A percentile compares a stretch with the other conserved stretches of the same genome.
These are phyloP conservation scores for Tulasnella sp. DNA, from an alignment of 768 basidiomycete genomes.

Conservation along the genomic window DNA sequence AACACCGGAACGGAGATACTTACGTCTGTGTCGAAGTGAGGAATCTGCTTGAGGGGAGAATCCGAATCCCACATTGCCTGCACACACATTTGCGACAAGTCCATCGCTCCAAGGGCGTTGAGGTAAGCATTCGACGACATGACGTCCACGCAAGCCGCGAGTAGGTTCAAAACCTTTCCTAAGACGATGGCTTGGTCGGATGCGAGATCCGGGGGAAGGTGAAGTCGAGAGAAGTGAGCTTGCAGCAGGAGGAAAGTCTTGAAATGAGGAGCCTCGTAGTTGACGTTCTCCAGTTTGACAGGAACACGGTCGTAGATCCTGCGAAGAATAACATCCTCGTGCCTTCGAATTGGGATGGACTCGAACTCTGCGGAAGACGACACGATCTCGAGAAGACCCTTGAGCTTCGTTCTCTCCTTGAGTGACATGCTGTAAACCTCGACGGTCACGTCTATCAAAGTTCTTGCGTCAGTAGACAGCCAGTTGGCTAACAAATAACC, in stretches of 20 bases:
- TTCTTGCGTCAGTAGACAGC: conserved; percentile 32
- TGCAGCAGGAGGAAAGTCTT: conserved; percentile 96
- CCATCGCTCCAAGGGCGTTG: conserved; percentile 94
- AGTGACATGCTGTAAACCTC: conserved; percentile 95
- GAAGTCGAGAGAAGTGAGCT: conserved; percentile 91
- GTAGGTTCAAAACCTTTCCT: conserved; percentile 82
- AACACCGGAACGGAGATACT: conserved; percentile 31
- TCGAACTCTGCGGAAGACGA: conserved; percentile 98
- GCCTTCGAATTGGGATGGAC: conserved; percentile 86
- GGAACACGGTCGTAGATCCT: conserved; percentile 95
- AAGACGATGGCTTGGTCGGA: conserved; percentile 87
- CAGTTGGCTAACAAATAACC: neutral
- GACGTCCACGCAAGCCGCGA: conserved; percentile 95
- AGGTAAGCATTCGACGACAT: conserved; percentile 97
- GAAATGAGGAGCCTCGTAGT: conserved; percentile 95
- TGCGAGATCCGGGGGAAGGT: conserved; percentile 87
- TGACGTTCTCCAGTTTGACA: conserved; percentile 73
- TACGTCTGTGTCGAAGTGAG: conserved; percentile 91
- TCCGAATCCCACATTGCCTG: conserved; percentile 98
- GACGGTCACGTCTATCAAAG: conserved; percentile 77
- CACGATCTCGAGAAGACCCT: conserved; percentile 93
- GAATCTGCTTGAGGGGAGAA: conserved; percentile 91
- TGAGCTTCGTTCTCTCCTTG: conserved; percentile 94
- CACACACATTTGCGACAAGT: conserved; percentile 96
- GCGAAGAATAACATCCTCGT: conserved; percentile 79